phyloP scores from a whole-genome alignment of 2,329 filamentous ascomycete genomes.

The Epichloe scottii region DNA sequence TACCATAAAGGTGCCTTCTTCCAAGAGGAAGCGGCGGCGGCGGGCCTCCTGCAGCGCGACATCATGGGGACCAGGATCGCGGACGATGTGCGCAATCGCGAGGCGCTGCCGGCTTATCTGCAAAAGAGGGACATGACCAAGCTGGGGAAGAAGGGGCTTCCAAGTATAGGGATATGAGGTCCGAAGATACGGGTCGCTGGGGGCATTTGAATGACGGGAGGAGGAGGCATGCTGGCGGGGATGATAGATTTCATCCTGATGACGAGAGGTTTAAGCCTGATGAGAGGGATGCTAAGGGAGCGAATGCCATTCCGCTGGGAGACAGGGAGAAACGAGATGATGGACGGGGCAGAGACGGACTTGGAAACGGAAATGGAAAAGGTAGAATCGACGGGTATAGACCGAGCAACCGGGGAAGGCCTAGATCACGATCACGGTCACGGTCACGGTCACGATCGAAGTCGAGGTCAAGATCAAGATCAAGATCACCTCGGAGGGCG shows the following conservation, averaged over 20 bases:
- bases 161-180: slow-evolving; percentile 77
- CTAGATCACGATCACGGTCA: slow-evolving; percentile 25
- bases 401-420: neutral
- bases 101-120: slow-evolving; percentile 78
- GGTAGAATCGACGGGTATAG: neutral
- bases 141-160: slow-evolving; percentile 80
- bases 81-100: slow-evolving; percentile 73
- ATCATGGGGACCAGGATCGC: slow-evolving; percentile 74
- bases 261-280: slow-evolving; percentile 34
- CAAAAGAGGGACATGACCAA: slow-evolving; percentile 90
- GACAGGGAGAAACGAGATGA: slow-evolving; percentile 22
- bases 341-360: slow-evolving; percentile 2
- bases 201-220: slow-evolving; percentile 43
- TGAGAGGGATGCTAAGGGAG: slow-evolving; percentile 41
- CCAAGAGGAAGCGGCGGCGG: slow-evolving; percentile 63
- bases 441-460: slow-evolving; percentile 11
- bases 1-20: slow-evolving; percentile 96
- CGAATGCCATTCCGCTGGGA: slow-evolving; percentile 59
- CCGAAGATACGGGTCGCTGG: slow-evolving; percentile 85
- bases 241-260: slow-evolving; percentile 59
- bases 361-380: too few relatives aligned
- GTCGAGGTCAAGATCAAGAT: slow-evolving; percentile 26
- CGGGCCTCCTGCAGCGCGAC: slow-evolving; percentile 67
- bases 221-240: slow-evolving; percentile 29
- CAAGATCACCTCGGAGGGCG: slow-evolving; percentile 34